These are phyloP conservation scores for Aspergillus melleus DNA, from an alignment of 2,329 filamentous ascomycete genomes.

Conservation along the genomic window DNA sequence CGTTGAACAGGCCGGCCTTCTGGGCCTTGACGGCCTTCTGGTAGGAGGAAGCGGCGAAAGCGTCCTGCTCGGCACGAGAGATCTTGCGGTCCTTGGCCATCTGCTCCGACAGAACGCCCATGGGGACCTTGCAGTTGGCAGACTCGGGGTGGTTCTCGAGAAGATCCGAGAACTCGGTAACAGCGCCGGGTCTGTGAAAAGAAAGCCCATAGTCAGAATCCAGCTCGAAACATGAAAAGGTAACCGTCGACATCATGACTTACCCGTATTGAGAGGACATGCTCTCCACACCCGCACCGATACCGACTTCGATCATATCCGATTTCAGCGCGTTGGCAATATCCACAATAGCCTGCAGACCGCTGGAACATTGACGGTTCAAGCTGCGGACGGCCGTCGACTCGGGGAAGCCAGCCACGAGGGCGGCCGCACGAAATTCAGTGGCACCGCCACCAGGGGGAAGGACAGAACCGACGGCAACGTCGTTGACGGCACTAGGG, in stretches of 20 bases:
- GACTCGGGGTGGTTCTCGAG: conserved; percentile 79
- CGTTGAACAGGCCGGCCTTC: conserved; percentile 82
- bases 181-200: conserved; percentile 67
- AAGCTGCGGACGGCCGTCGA: conserved; percentile 79
- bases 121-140: conserved; percentile 95
- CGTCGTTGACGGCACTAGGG: conserved; percentile 83
- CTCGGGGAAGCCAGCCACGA: conserved; percentile 89
- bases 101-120: conserved; percentile 89
- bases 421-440: conserved; percentile 88
- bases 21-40: conserved; percentile 86
- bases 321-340: conserved; percentile 87
- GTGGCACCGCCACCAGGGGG: conserved; percentile 92
- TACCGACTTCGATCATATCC: conserved; percentile 93
- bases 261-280: conserved; percentile 93
- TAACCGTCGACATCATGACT: conserved; percentile 27
- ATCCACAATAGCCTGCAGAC: conserved; percentile 88
- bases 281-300: conserved; percentile 94
- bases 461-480: conserved; percentile 87
- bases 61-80: conserved; percentile 72
- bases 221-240: neutral
- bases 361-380: conserved; percentile 93
- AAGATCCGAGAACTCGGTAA: conserved; percentile 88
- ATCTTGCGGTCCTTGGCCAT: conserved; percentile 88
- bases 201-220: neutral
- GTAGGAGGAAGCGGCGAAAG: conserved; percentile 92